These are phyloP conservation scores for Nakaseomyces kungkrabaensis DNA, from an alignment of 1,139 yeast genomes.

Conservation along the genomic window DNA sequence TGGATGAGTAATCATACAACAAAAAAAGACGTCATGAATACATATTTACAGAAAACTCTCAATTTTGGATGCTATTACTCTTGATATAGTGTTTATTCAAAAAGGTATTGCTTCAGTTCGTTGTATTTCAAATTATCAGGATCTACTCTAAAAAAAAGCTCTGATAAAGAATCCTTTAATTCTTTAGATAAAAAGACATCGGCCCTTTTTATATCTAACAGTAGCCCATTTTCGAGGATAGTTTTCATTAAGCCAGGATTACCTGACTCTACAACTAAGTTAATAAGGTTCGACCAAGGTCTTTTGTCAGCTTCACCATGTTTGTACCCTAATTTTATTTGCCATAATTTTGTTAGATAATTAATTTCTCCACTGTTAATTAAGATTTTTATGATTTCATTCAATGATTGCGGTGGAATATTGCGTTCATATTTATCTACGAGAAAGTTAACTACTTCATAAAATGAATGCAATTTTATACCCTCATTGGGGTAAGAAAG, in stretches of 20 bases:
- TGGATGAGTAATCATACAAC: background rate
- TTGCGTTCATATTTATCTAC: conserved; percentile 7
- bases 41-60: background rate
- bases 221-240: conserved; percentile 18
- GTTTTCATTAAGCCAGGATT: conserved; percentile 11
- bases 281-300: conserved; percentile 22
- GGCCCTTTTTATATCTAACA: conserved; percentile 21
- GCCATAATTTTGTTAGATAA: conserved; percentile 20
- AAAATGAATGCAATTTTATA: conserved; percentile 12
- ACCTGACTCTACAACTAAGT: conserved; percentile 11
- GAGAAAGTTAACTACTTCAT: conserved; percentile 16
- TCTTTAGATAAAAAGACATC: conserved; percentile 14
- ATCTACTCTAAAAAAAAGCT: conserved; percentile 8
- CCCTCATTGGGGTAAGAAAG: conserved; percentile 12
- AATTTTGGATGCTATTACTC: background rate
- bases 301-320: conserved; percentile 14
- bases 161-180: conserved; percentile 8
- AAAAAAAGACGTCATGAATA: background rate
- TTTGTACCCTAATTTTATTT: conserved; percentile 7
- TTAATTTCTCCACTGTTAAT: conserved; percentile 16
- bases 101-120: background rate
- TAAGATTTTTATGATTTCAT: conserved; percentile 13
- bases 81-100: background rate
- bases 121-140: conserved; percentile 4
- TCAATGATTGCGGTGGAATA: conserved; percentile 9